Conservation (phyloP, 106 monocot genomes). For the Dendrobium officinale region DNA sequence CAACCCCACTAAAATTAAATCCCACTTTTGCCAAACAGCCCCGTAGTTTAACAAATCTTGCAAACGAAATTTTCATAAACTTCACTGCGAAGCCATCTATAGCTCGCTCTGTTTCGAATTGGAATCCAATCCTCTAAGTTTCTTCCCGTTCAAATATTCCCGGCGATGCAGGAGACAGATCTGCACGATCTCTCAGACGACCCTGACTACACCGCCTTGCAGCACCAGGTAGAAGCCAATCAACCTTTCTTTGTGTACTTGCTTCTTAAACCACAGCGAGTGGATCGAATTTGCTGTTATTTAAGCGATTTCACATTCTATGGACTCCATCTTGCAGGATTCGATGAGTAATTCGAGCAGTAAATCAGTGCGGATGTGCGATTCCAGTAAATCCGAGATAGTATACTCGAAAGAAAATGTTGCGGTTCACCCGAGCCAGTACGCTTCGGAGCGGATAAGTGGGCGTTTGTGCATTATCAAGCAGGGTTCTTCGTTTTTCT, state of each 20-base stretch:
- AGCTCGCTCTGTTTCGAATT: too few relatives aligned
- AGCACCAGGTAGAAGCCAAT: constrained; percentile 28
- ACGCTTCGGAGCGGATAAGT: constrained; percentile 42
- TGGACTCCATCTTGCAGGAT: not conserved
- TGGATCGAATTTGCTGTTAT: not conserved
- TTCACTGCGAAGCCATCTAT: too few relatives aligned
- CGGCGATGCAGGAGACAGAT: constrained; percentile 19
- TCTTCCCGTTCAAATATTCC: not conserved
- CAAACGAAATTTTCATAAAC: too few relatives aligned
- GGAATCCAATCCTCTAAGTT: not conserved
- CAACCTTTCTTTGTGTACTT: not conserved
- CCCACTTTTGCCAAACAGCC: too few relatives aligned
- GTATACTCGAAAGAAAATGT: constrained; percentile 56
- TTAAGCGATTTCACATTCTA: not conserved
- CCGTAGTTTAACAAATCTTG: too few relatives aligned
- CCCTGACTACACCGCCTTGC: constrained; percentile 52
- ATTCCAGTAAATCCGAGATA: constrained; percentile 16
- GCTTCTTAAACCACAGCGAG: not conserved
- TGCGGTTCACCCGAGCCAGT: constrained; percentile 61
- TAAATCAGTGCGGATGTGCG: not conserved
- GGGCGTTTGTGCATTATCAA: constrained; percentile 44
- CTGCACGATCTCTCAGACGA: constrained; percentile 59
- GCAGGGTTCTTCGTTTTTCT: constrained; percentile 28
- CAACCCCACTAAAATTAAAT: too few relatives aligned
- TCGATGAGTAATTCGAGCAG: constrained; percentile 5